These are phyloP conservation scores for Rhodotorula sphaerocarpa DNA, from an alignment of 768 basidiomycete species.

Conservation along the genomic window DNA sequence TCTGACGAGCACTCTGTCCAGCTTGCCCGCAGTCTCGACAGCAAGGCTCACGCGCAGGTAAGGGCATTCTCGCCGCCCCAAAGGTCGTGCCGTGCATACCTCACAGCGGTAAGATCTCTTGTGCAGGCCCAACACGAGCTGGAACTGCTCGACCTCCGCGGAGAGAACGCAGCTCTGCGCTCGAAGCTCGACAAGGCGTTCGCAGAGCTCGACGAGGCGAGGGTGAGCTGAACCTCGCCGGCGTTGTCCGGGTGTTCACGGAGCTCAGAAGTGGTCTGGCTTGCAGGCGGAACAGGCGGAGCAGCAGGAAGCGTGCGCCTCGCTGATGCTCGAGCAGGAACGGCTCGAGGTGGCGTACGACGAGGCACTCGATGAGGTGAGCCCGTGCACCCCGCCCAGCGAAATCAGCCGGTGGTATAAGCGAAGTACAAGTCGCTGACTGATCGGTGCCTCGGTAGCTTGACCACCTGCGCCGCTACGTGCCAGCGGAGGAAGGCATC, in stretches of 20 bases:
- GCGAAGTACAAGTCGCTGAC: neutral
- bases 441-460: too few species aligned
- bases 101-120: too few species aligned
- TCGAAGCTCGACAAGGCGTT: neutral
- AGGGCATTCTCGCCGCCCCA: neutral
- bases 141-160: neutral
- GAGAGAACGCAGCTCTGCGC: neutral
- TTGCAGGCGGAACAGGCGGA: neutral
- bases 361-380: neutral
- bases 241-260: too few species aligned
- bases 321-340: constrained; percentile 8
- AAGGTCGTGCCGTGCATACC: too few species aligned
- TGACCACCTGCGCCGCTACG: too few species aligned
- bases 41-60: neutral
- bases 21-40: neutral
- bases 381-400: accelerated
- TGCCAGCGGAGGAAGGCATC: too few species aligned
- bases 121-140: neutral
- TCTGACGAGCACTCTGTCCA: too few species aligned
- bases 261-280: too few species aligned
- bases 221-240: too few species aligned
- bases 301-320: constrained; percentile 5
- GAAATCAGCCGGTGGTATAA: too few species aligned
- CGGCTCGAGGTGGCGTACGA: constrained; percentile 10
- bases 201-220: neutral